These are phyloP conservation scores for Coccomyxa sp. DNA, from an alignment of 139 green algal genomes.

Conservation along the genomic window DNA sequence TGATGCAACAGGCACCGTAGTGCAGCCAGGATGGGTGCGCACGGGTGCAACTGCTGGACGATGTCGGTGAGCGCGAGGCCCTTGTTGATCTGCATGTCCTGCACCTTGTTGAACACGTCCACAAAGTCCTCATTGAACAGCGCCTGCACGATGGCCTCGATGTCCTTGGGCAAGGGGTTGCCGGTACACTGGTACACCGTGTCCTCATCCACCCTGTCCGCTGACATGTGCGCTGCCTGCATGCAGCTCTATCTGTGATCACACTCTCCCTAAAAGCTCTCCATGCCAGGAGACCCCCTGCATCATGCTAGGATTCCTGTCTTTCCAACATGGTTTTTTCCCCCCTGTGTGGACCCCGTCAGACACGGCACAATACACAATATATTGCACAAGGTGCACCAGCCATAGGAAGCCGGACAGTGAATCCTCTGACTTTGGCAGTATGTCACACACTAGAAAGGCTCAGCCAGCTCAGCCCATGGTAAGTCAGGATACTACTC, in stretches of 20 bases:
- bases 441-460: no score
- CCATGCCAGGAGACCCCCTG: background rate
- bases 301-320: no score
- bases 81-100: slow-evolving; percentile 61
- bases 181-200: slow-evolving; percentile 92
- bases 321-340: no score
- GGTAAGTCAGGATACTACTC: no score
- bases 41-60: slow-evolving; percentile 86
- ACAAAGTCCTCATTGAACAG: slow-evolving; percentile 86
- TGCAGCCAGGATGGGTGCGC: slow-evolving; percentile 16
- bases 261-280: background rate
- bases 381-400: no score
- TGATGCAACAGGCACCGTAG: background rate
- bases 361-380: no score
- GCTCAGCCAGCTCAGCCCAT: no score
- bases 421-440: no score
- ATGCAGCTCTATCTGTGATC: background rate
- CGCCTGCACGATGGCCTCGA: slow-evolving; percentile 58
- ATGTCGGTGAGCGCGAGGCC: slow-evolving; percentile 91
- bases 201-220: slow-evolving; percentile 50
- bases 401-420: no score
- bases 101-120: slow-evolving; percentile 32
- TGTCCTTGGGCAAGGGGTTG: slow-evolving; percentile 82
- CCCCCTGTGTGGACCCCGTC: no score
- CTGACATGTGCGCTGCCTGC: slow-evolving; percentile 79